Percentiles rank a stretch among this genome's conserved stretches.
Conservation (phyloP, 2,329 filamentous ascomycete species). For the Sarocladium brachiariae region DNA sequence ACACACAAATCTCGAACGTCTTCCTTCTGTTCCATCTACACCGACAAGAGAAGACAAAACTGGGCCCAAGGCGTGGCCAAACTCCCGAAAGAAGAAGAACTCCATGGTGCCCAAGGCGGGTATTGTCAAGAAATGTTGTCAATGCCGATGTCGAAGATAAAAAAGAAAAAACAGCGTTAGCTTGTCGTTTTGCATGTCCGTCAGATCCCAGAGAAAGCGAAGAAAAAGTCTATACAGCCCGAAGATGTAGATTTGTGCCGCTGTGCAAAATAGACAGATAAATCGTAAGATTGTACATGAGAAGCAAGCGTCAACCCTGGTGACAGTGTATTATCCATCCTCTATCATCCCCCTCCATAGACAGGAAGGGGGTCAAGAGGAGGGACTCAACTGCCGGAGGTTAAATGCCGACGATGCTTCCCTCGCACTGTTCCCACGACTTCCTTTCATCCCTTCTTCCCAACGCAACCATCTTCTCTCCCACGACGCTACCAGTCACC, state of each 20-base stretch:
- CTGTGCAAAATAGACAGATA: slow-evolving; percentile 9
- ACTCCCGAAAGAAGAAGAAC: slow-evolving; percentile 3
- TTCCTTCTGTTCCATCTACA: neutral
- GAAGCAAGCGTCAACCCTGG: slow-evolving; percentile 1
- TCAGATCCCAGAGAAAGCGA: slow-evolving; percentile 4
- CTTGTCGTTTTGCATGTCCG: slow-evolving; percentile 7
- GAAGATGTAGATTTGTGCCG: slow-evolving; percentile 9
- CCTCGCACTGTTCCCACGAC: slow-evolving; percentile 4
- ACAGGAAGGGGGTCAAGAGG: neutral
- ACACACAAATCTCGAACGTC: slow-evolving; percentile 1
- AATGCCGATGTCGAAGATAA: neutral
- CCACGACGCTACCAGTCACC: slow-evolving; percentile 8
- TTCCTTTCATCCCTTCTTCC: slow-evolving; percentile 8
- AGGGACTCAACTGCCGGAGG: slow-evolving; percentile 3
- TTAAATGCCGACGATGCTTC: slow-evolving; percentile 3
- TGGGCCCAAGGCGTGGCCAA: slow-evolving; percentile 3
- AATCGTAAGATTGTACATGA: slow-evolving; percentile 5
- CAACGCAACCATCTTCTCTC: slow-evolving; percentile 7
- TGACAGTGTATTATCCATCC: neutral
- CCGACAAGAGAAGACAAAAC: neutral
- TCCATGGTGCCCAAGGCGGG: slow-evolving; percentile 3
- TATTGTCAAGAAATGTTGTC: neutral
- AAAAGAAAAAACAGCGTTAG: neutral
- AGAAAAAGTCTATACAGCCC: slow-evolving; percentile 9
- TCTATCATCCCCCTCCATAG: neutral